These are phyloP conservation scores for Symmetrospora coprosmae DNA, from an alignment of 768 basidiomycete genomes.

Conservation along the genomic window DNA sequence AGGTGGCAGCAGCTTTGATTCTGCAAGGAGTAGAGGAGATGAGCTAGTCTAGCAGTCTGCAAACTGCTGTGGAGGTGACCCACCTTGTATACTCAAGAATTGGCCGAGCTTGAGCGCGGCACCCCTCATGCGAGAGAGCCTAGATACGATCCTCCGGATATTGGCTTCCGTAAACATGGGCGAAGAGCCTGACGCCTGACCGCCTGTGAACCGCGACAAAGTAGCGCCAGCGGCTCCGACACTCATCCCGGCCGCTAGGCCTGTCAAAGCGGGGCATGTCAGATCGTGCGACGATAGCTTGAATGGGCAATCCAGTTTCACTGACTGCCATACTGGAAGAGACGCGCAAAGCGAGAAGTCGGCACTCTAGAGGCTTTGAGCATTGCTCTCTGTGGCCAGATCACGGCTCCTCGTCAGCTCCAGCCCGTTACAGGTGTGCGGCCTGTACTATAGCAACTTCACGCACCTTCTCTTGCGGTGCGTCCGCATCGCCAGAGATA, in stretches of 20 bases:
- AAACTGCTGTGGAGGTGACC: constrained; percentile 1
- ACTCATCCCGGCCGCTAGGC: constrained; percentile 74
- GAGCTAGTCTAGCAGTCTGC: background rate
- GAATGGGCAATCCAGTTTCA: background rate
- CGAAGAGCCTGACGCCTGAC: constrained; percentile 43
- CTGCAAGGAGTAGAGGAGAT: constrained; percentile 41
- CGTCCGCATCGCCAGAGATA: too few species aligned
- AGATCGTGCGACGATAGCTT: background rate
- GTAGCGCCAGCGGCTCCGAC: constrained; percentile 82
- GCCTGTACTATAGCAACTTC: too few species aligned
- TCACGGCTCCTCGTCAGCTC: background rate
- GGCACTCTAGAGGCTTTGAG: constrained; percentile 13
- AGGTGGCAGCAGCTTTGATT: constrained; percentile 71
- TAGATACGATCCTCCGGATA: constrained; percentile 71
- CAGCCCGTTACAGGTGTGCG: too few species aligned
- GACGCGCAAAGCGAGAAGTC: constrained; percentile 8
- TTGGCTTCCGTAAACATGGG: constrained; percentile 90
- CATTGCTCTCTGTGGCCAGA: background rate
- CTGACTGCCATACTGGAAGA: constrained; percentile 21
- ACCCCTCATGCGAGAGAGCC: constrained; percentile 87
- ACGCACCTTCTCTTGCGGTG: too few species aligned
- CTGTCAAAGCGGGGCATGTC: constrained; percentile 39
- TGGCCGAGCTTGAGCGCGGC: constrained; percentile 94
- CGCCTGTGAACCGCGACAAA: constrained; percentile 49
- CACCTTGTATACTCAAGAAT: constrained; percentile 91